Base-by-base conservation (phyloP, 148 eudicot species). In the Spergularia marina region DNA sequence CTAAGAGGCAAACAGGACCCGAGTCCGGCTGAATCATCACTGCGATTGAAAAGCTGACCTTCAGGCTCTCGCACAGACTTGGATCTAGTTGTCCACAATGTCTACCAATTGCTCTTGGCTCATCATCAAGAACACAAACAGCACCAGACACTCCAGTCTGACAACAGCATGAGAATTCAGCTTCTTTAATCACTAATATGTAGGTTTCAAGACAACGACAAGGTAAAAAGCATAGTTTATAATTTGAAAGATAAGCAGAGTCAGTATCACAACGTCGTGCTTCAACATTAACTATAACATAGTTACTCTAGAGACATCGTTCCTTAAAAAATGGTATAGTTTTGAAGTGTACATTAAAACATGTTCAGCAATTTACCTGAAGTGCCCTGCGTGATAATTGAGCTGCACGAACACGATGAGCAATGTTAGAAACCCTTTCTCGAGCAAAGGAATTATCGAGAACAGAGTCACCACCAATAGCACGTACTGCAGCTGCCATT, bases 401-500 rank as follows among this genome's bases (percentile, higher is more conserved):
- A 83, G 97, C 81, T 61, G 87, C 75, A 53, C 99, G 94, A 75
- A 96, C 92, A 21, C 97, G 93, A 72, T 81, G 86, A 17, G 99
- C 97, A 75, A 96, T 96, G 79, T 83, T 88, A 44, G 98, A 88
- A 74, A 96, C 98, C 84, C 95, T 86, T 64, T 96, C 98, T 47
- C 99, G 93, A 78, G 99, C 99, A 87, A 91, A 92, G 67, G 97
- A 88, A 83, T 96, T 87, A 78, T 91, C 99, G 79, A 92, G 92
- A 83, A 89, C 97, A 79, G 99, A 96, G 85, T 96, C 99, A 63
- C 98, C 90, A 76, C 99, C 99, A 41, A 96, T 92, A 52, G 99
- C 99, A 78, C 99, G 94, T 73, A 96, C 93, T 70, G 99, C 99
- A 79, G 97, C 98, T 54, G 98, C 93, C 97, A 92, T 86, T 52